Base-by-base conservation (phyloP, 148 eudicot genomes). In the Persicaria tinctoria region DNA sequence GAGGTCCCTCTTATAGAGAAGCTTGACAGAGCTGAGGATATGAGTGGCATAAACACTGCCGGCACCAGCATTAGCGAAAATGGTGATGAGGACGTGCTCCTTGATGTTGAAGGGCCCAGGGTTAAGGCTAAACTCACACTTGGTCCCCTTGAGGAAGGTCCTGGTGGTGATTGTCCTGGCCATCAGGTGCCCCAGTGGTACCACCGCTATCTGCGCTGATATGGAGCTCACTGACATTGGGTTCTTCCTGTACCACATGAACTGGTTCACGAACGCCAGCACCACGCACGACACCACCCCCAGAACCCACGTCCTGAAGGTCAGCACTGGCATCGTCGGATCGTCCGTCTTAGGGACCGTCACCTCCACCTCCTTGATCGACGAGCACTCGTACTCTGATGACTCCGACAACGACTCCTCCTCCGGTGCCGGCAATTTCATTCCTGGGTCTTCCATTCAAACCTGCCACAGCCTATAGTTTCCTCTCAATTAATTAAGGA, bases 31-130 rank as follows among this genome's bases (percentile, higher is more conserved):
- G 66, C 83, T 89, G 79, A 91, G 73, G 1, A 93, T 81, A 75
- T 89, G 93, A 56, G 92, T 87, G 7, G 98, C 98, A 74, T 92
- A 92, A 11, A 93, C 96, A 76, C 78, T 82, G 5, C 93, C 93
- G 27, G 91, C 96, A 6, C 97, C 98, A 0, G 96, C 73, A 76
- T 89, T 95, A 0, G 97, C 97, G 41, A 92, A 92, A 46, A 92
- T 95, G 0, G 98, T 95, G 32, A 95, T 89, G 77, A 95, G 74
- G 27, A 92, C 98, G 76, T 92, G 98, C 74, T 95, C 97, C 77
- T 95, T 95, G 0, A 92, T 78, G 53, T 86, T 90, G 69, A 95
- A 95, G 0, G 93, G 92, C 1, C 97, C 97, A 0, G 97, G 96
- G 27, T 95, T 95, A 32, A 95, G 68, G 13, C 82, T 90, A 76